Percentiles rank a stretch among this genome's conserved stretches.
phyloP scores from a whole-genome alignment of 495 filamentous ascomycete species.

The Melanomma pulvis-pyrius region DNA sequence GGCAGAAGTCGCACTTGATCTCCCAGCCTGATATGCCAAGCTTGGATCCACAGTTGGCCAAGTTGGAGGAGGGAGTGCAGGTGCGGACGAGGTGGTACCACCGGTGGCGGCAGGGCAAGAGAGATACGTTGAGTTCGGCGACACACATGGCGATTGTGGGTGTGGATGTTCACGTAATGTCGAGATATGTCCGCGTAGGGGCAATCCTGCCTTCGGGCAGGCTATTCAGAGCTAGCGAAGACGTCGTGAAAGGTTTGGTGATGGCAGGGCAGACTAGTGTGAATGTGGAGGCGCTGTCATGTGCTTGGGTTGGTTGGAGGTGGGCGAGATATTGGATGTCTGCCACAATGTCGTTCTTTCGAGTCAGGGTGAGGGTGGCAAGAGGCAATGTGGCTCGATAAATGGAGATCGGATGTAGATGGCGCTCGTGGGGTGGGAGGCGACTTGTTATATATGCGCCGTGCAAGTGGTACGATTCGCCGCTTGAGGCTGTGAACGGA shows the following conservation, averaged over 20 bases:
- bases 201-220: slow-evolving; percentile 32
- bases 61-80: slow-evolving; percentile 42
- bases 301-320: not conserved
- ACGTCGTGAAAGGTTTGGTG: slow-evolving; percentile 23
- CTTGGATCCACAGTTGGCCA: slow-evolving; percentile 42
- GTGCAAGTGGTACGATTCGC: slow-evolving; percentile 21
- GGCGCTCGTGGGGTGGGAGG: not conserved
- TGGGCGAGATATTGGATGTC: not conserved
- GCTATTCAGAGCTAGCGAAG: not conserved
- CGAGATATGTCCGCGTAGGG: slow-evolving; percentile 22
- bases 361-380: not conserved
- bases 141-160: slow-evolving; percentile 43
- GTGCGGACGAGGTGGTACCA: slow-evolving; percentile 44
- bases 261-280: not conserved
- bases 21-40: slow-evolving; percentile 47
- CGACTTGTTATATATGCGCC: slow-evolving; percentile 27
- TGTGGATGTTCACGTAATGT: slow-evolving; percentile 24
- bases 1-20: slow-evolving; percentile 46
- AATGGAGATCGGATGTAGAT: not conserved
- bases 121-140: slow-evolving; percentile 46
- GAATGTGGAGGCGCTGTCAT: not conserved
- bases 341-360: slow-evolving; percentile 18
- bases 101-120: slow-evolving; percentile 46
- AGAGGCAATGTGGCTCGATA: not conserved
- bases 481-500: slow-evolving; percentile 13